Evolutionary conservation across 2,329 filamentous ascomycete species (phyloP).

Genomic region (Claviceps paspali): DNA sequence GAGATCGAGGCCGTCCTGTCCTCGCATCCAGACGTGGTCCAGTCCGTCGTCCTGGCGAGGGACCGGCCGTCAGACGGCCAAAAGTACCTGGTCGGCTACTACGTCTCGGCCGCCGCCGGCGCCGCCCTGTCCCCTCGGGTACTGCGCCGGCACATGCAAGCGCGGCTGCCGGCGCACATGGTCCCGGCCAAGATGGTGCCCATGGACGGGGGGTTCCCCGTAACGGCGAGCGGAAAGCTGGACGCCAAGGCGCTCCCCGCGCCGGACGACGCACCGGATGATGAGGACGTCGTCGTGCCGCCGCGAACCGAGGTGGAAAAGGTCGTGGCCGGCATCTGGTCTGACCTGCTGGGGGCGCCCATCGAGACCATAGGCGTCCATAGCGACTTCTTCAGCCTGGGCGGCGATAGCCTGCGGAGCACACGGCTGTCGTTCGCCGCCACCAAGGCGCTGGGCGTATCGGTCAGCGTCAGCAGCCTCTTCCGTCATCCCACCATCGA

Average conservation of each 20-base stretch:
- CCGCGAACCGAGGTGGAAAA: not conserved
- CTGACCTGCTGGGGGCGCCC: not conserved
- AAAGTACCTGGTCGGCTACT: conserved; percentile 1
- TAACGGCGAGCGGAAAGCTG: not conserved
- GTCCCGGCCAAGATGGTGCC: not conserved
- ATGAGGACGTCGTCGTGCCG: not conserved
- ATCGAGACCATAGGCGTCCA: not conserved
- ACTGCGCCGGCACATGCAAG: not conserved
- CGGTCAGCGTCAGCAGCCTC: not conserved
- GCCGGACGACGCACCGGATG: not conserved
- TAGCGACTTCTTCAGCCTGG: conserved; percentile 1
- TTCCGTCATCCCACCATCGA: conserved; percentile 1
- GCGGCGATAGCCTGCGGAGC: conserved; percentile 1
- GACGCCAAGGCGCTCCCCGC: not conserved
- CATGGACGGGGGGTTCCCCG: not conserved
- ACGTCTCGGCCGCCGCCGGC: not conserved
- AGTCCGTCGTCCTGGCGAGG: not conserved
- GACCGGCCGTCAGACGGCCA: not conserved
- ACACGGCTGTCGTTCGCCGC: not conserved
- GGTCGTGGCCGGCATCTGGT: not conserved
- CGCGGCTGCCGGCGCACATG: conserved; percentile 1
- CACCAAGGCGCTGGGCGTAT: not conserved
- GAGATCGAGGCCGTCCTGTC: conserved; percentile 1
- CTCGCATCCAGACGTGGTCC: not conserved
- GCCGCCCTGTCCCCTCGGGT: not conserved